A percentile compares a stretch with the other conserved stretches of the same genome.
Evolutionary conservation across 164 flowering plant species (phyloP).

Genomic region (Stephania japonica): DNA sequence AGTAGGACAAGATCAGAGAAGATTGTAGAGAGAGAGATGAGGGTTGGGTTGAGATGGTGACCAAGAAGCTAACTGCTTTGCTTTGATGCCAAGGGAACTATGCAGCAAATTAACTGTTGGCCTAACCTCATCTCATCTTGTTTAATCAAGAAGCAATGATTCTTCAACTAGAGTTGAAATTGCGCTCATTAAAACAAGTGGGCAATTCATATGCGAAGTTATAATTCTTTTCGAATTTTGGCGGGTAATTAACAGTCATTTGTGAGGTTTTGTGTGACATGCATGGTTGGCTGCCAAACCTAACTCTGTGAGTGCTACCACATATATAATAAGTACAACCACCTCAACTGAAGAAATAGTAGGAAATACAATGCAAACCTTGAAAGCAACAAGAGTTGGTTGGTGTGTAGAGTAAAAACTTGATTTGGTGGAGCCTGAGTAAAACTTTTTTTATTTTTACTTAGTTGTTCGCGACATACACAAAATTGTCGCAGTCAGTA

Average conservation of each 20-base stretch:
- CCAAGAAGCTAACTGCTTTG: constrained; percentile 69
- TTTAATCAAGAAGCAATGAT: constrained; percentile 30
- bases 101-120: constrained; percentile 38
- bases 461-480: not conserved
- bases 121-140: constrained; percentile 44
- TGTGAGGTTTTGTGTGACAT: too few relatives aligned
- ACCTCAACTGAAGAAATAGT: too few relatives aligned
- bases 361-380: too few relatives aligned
- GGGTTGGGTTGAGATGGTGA: constrained; percentile 70
- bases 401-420: too few relatives aligned
- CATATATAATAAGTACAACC: too few relatives aligned
- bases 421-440: too few relatives aligned
- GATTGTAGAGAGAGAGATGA: constrained; percentile 17
- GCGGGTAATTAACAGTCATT: too few relatives aligned
- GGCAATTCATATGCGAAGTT: not conserved
- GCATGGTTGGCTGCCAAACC: too few relatives aligned
- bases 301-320: too few relatives aligned
- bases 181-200: not conserved
- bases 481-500: not conserved
- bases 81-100: constrained; percentile 56
- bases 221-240: not conserved
- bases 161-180: constrained; percentile 12
- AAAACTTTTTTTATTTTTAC: too few relatives aligned
- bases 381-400: too few relatives aligned
- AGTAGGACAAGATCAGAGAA: constrained; percentile 4